Percentiles rank a stretch among this genome's conserved stretches.
Evolutionary conservation across 2,329 filamentous ascomycete species (phyloP).

Genomic region (Scedosporium aurantiacum): DNA sequence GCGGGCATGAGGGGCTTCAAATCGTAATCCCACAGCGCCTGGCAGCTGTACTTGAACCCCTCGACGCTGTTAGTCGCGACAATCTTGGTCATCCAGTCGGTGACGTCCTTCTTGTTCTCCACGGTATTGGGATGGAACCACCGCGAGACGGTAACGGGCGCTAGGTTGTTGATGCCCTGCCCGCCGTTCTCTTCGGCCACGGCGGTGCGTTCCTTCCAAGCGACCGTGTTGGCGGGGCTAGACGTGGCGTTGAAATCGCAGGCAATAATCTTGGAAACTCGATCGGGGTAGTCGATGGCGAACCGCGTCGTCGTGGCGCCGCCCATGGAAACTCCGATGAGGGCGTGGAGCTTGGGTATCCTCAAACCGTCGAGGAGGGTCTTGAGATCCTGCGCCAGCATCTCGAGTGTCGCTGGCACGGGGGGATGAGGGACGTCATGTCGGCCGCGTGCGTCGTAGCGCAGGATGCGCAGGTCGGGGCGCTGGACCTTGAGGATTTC

Average conservation of each 20-base stretch:
- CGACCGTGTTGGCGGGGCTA: conserved; percentile 62
- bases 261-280: conserved; percentile 51
- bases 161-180: conserved; percentile 52
- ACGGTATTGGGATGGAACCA: conserved; percentile 61
- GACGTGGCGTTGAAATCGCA: conserved; percentile 71
- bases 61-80: conserved; percentile 57
- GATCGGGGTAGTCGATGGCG: conserved; percentile 52
- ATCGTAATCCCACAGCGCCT: conserved; percentile 63
- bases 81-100: conserved; percentile 53
- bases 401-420: conserved; percentile 46
- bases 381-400: conserved; percentile 57
- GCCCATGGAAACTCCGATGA: conserved; percentile 72
- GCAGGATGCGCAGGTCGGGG: conserved; percentile 59
- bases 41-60: conserved; percentile 57
- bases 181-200: conserved; percentile 49
- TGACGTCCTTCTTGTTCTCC: conserved; percentile 29
- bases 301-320: conserved; percentile 68
- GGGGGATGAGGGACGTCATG: conserved; percentile 35
- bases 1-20: conserved; percentile 43
- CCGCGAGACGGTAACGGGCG: conserved; percentile 57
- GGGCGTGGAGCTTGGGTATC: conserved; percentile 51
- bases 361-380: conserved; percentile 57
- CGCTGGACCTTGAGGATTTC: conserved; percentile 46
- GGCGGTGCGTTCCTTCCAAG: conserved; percentile 67
- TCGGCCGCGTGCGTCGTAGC: conserved; percentile 68